Evolutionary conservation across 225 moss, liverwort and hornwort species (phyloP).

Genomic region (Takakia lepidozioides): DNA sequence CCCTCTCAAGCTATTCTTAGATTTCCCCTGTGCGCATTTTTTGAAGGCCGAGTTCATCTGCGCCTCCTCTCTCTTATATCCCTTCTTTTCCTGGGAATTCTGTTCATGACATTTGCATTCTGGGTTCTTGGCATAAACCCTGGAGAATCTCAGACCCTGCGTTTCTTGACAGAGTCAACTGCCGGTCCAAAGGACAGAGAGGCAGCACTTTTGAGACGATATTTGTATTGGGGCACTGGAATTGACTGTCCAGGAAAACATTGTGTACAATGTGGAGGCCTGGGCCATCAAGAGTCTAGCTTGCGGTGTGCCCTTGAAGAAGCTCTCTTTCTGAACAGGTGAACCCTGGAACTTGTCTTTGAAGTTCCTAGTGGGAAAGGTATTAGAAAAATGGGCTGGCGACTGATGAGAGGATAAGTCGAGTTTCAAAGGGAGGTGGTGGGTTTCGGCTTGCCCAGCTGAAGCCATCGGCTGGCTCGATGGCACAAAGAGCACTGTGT

Average conservation of each 20-base stretch:
- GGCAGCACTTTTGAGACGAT: slow-evolving; percentile 16
- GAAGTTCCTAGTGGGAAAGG: too few relatives aligned
- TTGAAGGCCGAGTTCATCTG: slow-evolving; percentile 7
- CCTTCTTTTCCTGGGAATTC: slow-evolving; percentile 12
- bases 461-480: too few relatives aligned
- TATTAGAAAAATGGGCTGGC: too few relatives aligned
- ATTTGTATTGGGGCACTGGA: slow-evolving; percentile 42
- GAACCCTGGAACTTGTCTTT: too few relatives aligned
- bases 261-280: slow-evolving; percentile 44
- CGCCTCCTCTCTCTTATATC: slow-evolving; percentile 4
- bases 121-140: slow-evolving; percentile 5
- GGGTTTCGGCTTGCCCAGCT: too few relatives aligned
- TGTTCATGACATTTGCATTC: slow-evolving; percentile 22
- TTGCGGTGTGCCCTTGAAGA: slow-evolving; percentile 58
- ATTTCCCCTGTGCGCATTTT: not conserved
- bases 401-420: too few relatives aligned
- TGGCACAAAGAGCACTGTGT: too few relatives aligned
- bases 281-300: slow-evolving; percentile 65
- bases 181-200: not conserved
- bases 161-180: not conserved
- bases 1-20: not conserved
- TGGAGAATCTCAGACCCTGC: not conserved
- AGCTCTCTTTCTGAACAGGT: slow-evolving; percentile 50
- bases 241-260: slow-evolving; percentile 49
- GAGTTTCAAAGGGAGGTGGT: too few relatives aligned